A percentile compares a stretch with the other conserved stretches of the same genome.
phyloP scores from a whole-genome alignment of 768 basidiomycete species.

The Tylopilus cervinicoccineus region DNA sequence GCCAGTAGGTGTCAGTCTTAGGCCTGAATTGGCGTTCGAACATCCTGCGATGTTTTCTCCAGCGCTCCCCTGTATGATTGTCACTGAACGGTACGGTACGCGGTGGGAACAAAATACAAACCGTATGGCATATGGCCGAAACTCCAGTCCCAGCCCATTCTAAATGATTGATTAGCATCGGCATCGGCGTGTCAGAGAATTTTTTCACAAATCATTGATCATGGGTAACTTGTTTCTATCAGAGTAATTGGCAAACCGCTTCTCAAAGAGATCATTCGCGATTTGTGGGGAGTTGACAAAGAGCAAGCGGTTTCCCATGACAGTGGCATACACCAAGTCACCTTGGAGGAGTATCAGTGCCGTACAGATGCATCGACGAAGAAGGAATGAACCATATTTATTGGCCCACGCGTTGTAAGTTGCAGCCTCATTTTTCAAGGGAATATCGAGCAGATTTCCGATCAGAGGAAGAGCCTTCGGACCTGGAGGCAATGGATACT shows the following conservation, averaged over 20 bases:
- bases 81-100: not conserved
- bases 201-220: constrained; percentile 46
- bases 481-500: constrained; percentile 49
- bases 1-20: constrained; percentile 32
- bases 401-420: constrained; percentile 43
- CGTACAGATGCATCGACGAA: not conserved
- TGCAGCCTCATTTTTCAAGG: constrained; percentile 34
- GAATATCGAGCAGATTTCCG: constrained; percentile 50
- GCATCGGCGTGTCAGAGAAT: not conserved
- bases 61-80: constrained; percentile 40
- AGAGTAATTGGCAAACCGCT: constrained; percentile 52
- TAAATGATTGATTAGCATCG: constrained; percentile 23
- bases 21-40: constrained; percentile 51
- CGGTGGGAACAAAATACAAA: constrained; percentile 12
- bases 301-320: constrained; percentile 46
- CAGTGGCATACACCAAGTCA: constrained; percentile 49
- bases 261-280: constrained; percentile 54
- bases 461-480: constrained; percentile 49
- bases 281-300: constrained; percentile 45
- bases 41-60: constrained; percentile 50
- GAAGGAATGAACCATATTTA: constrained; percentile 28
- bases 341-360: constrained; percentile 26
- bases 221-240: constrained; percentile 45
- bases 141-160: constrained; percentile 47
- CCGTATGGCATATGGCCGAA: constrained; percentile 55